These are phyloP conservation scores for Alloteropsis angusta DNA, from an alignment of 202 grass and related monocot species.

Conservation along the genomic window DNA sequence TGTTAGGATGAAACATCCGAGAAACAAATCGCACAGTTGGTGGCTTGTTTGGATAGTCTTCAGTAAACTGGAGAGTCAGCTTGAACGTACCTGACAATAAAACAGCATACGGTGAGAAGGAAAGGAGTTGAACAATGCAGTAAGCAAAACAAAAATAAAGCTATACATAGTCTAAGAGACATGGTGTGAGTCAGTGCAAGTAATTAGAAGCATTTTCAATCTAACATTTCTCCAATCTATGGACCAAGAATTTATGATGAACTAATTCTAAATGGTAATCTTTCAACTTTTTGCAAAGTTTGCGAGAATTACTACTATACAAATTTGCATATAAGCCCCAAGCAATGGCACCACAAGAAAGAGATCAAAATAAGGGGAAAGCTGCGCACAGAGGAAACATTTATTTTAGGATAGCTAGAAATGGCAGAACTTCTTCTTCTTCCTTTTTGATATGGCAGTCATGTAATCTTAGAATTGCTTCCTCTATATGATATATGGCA, in stretches of 20 bases:
- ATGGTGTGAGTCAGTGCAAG: background rate
- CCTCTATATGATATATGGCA: no score
- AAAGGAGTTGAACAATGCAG: background rate
- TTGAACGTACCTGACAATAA: slow-evolving; percentile 67
- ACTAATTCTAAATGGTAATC: background rate
- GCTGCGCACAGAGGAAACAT: background rate
- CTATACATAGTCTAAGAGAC: background rate
- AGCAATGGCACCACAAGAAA: background rate
- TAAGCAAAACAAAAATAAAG: background rate
- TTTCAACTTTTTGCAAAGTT: background rate
- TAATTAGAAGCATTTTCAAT: background rate
- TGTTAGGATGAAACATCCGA: slow-evolving; percentile 79
- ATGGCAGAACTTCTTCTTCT: background rate
- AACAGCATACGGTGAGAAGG: slow-evolving; percentile 2
- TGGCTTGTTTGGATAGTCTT: slow-evolving; percentile 77
- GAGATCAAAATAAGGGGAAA: background rate
- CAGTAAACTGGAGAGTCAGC: slow-evolving; percentile 56
- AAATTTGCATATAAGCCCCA: background rate
- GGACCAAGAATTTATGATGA: background rate
- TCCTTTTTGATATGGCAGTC: no score
- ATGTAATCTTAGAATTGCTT: no score
- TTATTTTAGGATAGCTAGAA: background rate
- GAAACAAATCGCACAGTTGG: slow-evolving; percentile 79
- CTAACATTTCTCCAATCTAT: background rate
- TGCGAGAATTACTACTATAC: background rate